phyloP scores from a whole-genome alignment of 2,329 filamentous ascomycete species.

The Aureobasidium vineae region DNA sequence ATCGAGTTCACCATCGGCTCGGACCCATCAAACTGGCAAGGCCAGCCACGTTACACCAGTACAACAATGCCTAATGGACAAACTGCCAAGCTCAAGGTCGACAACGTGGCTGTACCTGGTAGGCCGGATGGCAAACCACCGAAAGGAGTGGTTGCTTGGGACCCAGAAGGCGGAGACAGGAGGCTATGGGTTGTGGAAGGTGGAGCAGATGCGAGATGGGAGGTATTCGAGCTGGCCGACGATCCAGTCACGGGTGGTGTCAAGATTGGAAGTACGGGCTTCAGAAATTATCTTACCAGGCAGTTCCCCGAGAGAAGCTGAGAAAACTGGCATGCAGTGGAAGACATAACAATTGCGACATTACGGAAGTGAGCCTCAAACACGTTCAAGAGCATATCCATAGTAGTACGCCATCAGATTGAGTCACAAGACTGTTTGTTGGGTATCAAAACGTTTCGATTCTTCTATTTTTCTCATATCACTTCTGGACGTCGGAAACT shows the following conservation, averaged over 20 bases:
- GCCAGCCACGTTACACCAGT: constrained; percentile 33
- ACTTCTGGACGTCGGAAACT: too few relatives aligned
- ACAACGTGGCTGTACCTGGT: constrained; percentile 51
- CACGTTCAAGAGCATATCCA: neutral
- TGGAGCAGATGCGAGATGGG: constrained; percentile 39
- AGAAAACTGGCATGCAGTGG: neutral
- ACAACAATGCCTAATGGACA: constrained; percentile 41
- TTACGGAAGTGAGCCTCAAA: neutral
- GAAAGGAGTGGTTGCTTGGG: constrained; percentile 85
- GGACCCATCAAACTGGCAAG: constrained; percentile 54
- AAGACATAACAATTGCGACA: neutral
- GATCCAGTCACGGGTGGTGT: constrained; percentile 30
- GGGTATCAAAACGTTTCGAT: neutral
- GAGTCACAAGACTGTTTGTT: neutral
- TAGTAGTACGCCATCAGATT: too few relatives aligned
- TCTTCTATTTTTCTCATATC: too few relatives aligned
- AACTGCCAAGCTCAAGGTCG: constrained; percentile 35
- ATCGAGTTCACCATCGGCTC: constrained; percentile 80
- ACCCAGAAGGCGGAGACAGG: constrained; percentile 29
- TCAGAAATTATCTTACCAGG: constrained; percentile 37
- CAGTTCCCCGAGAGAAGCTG: constrained; percentile 34
- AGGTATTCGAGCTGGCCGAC: constrained; percentile 37
- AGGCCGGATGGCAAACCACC: constrained; percentile 59
- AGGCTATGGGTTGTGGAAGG: constrained; percentile 38
- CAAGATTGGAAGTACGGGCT: constrained; percentile 36